Base-by-base conservation (phyloP, 371 early-diverging fungal species). In the Syncephalastrum contaminatum region DNA sequence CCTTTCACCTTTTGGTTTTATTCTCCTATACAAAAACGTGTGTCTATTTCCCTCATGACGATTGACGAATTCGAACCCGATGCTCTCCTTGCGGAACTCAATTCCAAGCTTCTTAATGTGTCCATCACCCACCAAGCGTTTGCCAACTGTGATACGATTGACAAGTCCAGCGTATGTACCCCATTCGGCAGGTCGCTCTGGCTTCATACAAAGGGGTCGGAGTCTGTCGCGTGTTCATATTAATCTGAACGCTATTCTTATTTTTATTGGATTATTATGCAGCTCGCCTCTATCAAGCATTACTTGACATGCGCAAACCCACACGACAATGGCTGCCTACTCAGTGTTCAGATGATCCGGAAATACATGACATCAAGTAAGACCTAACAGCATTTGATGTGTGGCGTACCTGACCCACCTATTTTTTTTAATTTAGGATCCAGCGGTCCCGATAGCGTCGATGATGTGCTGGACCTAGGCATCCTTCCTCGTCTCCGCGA, bases 311-410 rank as follows among this genome's bases (percentile, higher is more conserved):
- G 48, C 19, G 22, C 50, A 22, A 20, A 50, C 3, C 56, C 51
- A 41, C 49, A 30, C 27, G 52, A 56, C 25, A 51, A 41, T 6
- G 62, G 53, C 14, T 46, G 52, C 39, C 48, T 56, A 3, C 53
- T 46, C 42, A 59, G 64, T 25, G 60, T 70, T 19, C 63, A 64
- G 16, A 39, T 58, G 39, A 36, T 78, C 13, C 66, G 79, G 21
- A 58, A 62, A 45, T 78, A 75, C 36, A 52, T 78, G 18, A 69
- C 73, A n/a, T 73, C 73, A 65, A 61, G 79, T 73, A 64, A 43
- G 7, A 12, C 12, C 1, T 8, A 0, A 5, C 10, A 30, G 1
- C 36, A 5, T 8, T 30, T 30, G 5, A 30, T 12, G 10, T 30
- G 10, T 0, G 2, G 2, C 10, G 7, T 30, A 8, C 36, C 36